These are phyloP conservation scores for Syzygium syzygioides DNA, from an alignment of 441 rosid genomes.

Conservation along the genomic window DNA sequence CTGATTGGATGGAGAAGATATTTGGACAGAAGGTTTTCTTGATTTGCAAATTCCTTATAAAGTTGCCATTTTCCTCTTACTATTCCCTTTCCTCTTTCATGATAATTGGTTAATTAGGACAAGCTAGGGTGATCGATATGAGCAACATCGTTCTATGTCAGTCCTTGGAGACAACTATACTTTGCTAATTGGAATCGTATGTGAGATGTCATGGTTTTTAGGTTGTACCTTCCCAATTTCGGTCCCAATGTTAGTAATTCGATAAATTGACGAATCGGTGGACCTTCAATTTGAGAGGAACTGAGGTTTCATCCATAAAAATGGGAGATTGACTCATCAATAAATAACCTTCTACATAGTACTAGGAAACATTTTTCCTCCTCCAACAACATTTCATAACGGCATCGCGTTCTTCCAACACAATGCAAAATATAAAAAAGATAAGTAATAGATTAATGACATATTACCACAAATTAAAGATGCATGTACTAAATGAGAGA, in stretches of 20 bases:
- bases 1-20: not conserved
- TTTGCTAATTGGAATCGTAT: not conserved
- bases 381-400: not conserved
- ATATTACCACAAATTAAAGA: not conserved
- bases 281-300: not conserved
- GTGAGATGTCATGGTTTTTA: not conserved
- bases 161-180: not conserved
- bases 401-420: not conserved
- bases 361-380: not conserved
- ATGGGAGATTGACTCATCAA: not conserved
- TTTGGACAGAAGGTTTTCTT: not conserved
- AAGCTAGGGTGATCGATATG: not conserved
- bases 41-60: not conserved
- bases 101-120: not conserved
- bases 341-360: not conserved
- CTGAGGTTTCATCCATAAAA: not conserved
- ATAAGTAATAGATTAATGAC: not conserved
- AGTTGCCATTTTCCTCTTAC: not conserved
- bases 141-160: not conserved
- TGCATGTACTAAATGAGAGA: not conserved
- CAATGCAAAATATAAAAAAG: not conserved
- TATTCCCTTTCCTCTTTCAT: not conserved
- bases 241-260: not conserved
- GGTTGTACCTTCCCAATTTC: not conserved
- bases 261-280: no score